phyloP scores from a whole-genome alignment of 495 filamentous ascomycete species.

The Aspergillus homomorphus region DNA sequence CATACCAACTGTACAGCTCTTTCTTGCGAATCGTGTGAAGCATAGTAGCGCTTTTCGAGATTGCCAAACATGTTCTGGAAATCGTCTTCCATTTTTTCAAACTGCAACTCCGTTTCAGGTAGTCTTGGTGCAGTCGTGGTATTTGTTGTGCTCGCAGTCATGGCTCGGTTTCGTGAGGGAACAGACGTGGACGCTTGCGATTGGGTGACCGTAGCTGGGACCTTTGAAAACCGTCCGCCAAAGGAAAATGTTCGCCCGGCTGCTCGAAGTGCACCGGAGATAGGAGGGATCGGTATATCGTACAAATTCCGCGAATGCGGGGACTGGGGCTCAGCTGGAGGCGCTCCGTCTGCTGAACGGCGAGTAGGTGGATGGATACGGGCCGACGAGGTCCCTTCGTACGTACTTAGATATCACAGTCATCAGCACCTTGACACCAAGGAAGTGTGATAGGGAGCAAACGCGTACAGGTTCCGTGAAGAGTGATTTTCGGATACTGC shows the following conservation, averaged over 20 bases:
- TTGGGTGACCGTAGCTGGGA: slow-evolving; percentile 36
- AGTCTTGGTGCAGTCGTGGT: slow-evolving; percentile 70
- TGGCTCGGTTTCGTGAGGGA: slow-evolving; percentile 42
- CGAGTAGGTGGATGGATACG: slow-evolving; percentile 72
- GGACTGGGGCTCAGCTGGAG: slow-evolving; percentile 53
- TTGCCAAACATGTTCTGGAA: slow-evolving; percentile 68
- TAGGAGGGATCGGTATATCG: slow-evolving; percentile 56
- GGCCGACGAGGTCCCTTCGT: slow-evolving; percentile 59
- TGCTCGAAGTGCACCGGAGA: slow-evolving; percentile 54
- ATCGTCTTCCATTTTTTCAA: slow-evolving; percentile 50
- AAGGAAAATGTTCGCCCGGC: slow-evolving; percentile 76
- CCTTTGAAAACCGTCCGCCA: slow-evolving; percentile 45
- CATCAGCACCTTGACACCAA: slow-evolving; percentile 29
- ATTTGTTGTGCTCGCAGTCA: slow-evolving; percentile 57
- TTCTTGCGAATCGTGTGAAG: slow-evolving; percentile 22
- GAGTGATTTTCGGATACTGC: slow-evolving; percentile 33
- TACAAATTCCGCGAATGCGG: slow-evolving; percentile 47
- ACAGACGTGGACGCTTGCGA: slow-evolving; percentile 42
- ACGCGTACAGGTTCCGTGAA: slow-evolving; percentile 42
- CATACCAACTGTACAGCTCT: slow-evolving; percentile 20
- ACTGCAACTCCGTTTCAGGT: slow-evolving; percentile 54
- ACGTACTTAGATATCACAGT: slow-evolving; percentile 54
- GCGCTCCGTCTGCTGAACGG: slow-evolving; percentile 62
- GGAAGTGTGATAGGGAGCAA: slow-evolving; percentile 11
- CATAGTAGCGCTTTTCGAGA: slow-evolving; percentile 54